Conservation (phyloP, 108 stramenopile species). For the Pseudonitzschia multistriata region DNA sequence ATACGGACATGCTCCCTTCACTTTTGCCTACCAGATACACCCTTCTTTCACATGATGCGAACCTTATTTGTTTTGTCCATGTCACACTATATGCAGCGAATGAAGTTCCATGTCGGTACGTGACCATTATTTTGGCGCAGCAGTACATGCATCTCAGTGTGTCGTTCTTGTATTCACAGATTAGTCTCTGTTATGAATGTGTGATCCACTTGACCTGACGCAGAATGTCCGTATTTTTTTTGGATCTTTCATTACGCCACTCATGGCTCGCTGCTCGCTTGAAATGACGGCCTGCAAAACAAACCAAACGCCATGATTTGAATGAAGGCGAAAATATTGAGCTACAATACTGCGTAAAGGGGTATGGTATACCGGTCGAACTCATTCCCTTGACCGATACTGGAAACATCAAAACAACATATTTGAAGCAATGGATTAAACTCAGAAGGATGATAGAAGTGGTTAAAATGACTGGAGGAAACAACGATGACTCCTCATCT, state of each 20-base stretch:
- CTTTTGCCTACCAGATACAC: constrained; percentile 4
- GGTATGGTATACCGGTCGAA: constrained; percentile 27
- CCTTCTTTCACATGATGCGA: neutral
- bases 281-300: neutral
- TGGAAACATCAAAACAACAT: constrained; percentile 13
- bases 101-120: constrained; percentile 14
- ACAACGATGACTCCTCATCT: neutral
- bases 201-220: neutral
- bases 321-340: constrained; percentile 7
- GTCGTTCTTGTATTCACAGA: neutral
- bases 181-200: neutral
- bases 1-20: constrained; percentile 8
- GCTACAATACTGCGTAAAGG: constrained; percentile 13
- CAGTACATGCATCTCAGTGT: no score
- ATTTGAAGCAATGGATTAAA: constrained; percentile 21
- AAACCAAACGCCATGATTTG: neutral
- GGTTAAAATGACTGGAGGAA: constrained; percentile 7
- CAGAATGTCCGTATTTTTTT: neutral
- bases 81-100: neutral
- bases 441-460: constrained; percentile 11
- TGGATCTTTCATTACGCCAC: no score
- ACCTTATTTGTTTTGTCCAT: neutral
- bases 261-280: neutral
- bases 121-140: no score
- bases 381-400: constrained; percentile 16